Base-by-base conservation (phyloP, 2,329 filamentous ascomycete species). In the Karstenula rhodostoma region DNA sequence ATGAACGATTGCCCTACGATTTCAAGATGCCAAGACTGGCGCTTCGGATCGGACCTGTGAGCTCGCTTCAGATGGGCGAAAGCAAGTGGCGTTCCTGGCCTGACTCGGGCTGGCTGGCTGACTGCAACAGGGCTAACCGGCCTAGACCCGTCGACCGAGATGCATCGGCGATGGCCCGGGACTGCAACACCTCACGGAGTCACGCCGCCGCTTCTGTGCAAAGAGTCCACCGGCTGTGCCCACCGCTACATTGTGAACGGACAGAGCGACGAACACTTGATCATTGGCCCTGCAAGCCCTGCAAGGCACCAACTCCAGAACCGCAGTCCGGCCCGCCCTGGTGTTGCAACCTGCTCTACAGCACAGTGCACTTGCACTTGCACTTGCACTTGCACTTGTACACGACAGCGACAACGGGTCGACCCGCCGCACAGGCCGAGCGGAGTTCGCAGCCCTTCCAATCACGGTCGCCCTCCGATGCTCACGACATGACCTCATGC, bases 1-100 rank as follows among this genome's bases (percentile, higher is more conserved):
- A 29, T 58, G 48, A 57, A 58, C 65, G 63, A 69, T 62, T 59
- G 57, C 29, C 53, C 62, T 17, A 59, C 64, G 65, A 67, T 65
- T 51, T 58, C 29, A 58, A 49, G 43, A 49, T 60, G 65, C 67
- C 68, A 63, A 71, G 64, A 55, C 32, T 25, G 12, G 54, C 23
- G 55, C 22, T 51, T 51, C 58, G 29, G 64, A 69, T 69, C 67
- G 68, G 62, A 44, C 33, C 54, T 49, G 42, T 55, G n/a, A 42
- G 53, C 53, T 47, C 43, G 43, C 48, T 22, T 32, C 17, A n/a
- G 33, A 43, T 17, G 12, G 6, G 40, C 42, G 4, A 35, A 35
- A 55, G 52, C 52, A 55, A 17, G 52, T 55, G 52, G 49, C 50
- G 50, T 53, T 43, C 37, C 50, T 54, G 29, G 48, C 32, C 33